A percentile compares a stretch with the other conserved stretches of the same genome.
Conservation (phyloP, 805 yeast species). For the Maudiozyma serrabonitensis region DNA sequence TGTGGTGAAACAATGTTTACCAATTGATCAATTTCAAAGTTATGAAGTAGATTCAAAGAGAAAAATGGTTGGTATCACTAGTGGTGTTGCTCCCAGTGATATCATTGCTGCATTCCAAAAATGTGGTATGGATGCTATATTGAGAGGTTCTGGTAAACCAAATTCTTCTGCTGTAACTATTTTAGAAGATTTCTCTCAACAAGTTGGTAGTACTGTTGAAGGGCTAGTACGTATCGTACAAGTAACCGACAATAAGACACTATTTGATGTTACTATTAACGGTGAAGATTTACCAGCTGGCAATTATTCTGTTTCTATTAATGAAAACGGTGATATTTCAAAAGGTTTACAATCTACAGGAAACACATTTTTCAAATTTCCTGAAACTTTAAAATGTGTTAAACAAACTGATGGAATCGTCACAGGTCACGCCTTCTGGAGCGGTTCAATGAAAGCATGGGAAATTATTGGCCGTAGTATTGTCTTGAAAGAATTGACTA, state of each 20-base stretch:
- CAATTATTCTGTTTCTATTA: constrained; percentile 57
- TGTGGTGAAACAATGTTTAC: background rate
- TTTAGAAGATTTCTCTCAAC: constrained; percentile 50
- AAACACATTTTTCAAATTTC: constrained; percentile 31
- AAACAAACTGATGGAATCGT: background rate
- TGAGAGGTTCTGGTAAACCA: constrained; percentile 82
- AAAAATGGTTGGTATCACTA: constrained; percentile 38
- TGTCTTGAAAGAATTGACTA: constrained; percentile 24
- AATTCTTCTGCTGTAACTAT: constrained; percentile 89
- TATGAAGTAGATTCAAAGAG: background rate
- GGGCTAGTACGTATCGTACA: constrained; percentile 83
- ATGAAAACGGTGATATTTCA: constrained; percentile 68
- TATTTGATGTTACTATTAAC: constrained; percentile 71
- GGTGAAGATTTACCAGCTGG: constrained; percentile 50
- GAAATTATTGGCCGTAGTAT: constrained; percentile 63
- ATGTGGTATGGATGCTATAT: constrained; percentile 82
- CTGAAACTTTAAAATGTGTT: constrained; percentile 8
- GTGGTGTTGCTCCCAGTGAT: constrained; percentile 65
- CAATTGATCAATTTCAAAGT: background rate
- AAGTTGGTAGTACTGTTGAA: constrained; percentile 36
- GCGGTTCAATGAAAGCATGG: constrained; percentile 36
- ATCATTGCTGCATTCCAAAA: constrained; percentile 58
- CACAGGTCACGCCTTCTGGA: constrained; percentile 38
- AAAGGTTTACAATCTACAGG: constrained; percentile 66
- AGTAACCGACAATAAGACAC: constrained; percentile 39